Percentiles rank a stretch among this genome's conserved stretches.
Evolutionary conservation across 2,329 filamentous ascomycete genomes (phyloP).

Genomic region (Colletotrichum siamense): DNA sequence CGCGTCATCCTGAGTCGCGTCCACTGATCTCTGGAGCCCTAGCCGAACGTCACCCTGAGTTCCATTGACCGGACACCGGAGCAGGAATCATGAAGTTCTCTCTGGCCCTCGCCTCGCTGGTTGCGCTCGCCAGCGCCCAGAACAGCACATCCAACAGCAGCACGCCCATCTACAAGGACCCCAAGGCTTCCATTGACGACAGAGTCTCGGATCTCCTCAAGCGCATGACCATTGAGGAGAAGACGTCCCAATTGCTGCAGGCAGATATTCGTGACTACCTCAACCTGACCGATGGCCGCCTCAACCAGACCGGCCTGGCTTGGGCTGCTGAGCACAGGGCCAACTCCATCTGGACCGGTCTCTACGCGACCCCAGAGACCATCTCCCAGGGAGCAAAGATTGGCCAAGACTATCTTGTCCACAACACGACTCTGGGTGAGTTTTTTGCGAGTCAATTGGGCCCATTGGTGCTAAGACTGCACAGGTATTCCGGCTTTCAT

Average conservation of each 20-base stretch:
- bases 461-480: constrained; percentile 51
- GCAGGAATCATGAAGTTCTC: constrained; percentile 33
- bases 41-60: constrained; percentile 7
- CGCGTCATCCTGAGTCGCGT: background rate
- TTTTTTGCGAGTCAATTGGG: background rate
- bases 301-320: constrained; percentile 71
- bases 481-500: constrained; percentile 74
- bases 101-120: constrained; percentile 25
- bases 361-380: constrained; percentile 67
- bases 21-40: background rate
- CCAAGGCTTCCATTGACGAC: constrained; percentile 65
- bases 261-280: constrained; percentile 78
- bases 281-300: constrained; percentile 68
- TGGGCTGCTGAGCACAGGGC: constrained; percentile 70
- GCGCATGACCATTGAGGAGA: constrained; percentile 78
- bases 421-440: constrained; percentile 44
- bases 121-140: constrained; percentile 28
- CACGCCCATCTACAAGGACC: constrained; percentile 65
- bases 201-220: constrained; percentile 71
- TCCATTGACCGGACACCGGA: background rate
- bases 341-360: constrained; percentile 76
- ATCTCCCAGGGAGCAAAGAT: constrained; percentile 67
- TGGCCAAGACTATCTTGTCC: constrained; percentile 71
- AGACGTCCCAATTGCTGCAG: constrained; percentile 72
- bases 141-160: constrained; percentile 23